A percentile compares a stretch with the other conserved stretches of the same genome.
Evolutionary conservation across 208 protist genomes (phyloP).

Genomic region (Phytomonas francai): DNA sequence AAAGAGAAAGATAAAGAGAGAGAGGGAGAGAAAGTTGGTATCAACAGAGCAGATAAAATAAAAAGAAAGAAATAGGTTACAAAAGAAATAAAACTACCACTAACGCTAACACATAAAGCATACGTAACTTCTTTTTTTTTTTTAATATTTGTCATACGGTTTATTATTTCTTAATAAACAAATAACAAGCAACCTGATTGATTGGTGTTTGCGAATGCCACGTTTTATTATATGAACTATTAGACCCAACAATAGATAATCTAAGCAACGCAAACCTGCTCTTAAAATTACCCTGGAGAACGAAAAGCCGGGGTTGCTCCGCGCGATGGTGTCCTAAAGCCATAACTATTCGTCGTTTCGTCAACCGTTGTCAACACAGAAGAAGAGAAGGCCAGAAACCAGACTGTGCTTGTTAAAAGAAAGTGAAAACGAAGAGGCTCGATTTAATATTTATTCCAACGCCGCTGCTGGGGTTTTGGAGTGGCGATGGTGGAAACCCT

Average conservation of each 20-base stretch:
- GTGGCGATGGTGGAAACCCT: neutral
- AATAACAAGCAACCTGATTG: neutral
- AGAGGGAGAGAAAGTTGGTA: slow-evolving; percentile 2
- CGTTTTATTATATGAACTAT: neutral
- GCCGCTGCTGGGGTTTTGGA: slow-evolving; percentile 9
- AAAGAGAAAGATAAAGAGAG: neutral
- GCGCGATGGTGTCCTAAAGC: neutral
- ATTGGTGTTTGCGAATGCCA: neutral
- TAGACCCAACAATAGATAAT: neutral
- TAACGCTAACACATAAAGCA: neutral
- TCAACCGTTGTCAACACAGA: neutral
- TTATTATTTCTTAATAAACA: neutral
- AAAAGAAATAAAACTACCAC: neutral
- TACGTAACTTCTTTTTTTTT: neutral
- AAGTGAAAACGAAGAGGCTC: slow-evolving; percentile 10
- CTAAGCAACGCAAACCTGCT: neutral
- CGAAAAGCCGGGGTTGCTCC: neutral
- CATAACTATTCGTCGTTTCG: neutral
- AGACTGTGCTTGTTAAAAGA: slow-evolving; percentile 1
- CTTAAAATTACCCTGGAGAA: neutral
- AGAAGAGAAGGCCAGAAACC: slow-evolving; percentile 6
- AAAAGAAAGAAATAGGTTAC: neutral
- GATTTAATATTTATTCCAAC: slow-evolving; percentile 10
- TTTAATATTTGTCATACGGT: neutral
- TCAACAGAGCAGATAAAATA: neutral